phyloP scores from a whole-genome alignment of 129 eudicot genomes.

The Sambucus nigra region DNA sequence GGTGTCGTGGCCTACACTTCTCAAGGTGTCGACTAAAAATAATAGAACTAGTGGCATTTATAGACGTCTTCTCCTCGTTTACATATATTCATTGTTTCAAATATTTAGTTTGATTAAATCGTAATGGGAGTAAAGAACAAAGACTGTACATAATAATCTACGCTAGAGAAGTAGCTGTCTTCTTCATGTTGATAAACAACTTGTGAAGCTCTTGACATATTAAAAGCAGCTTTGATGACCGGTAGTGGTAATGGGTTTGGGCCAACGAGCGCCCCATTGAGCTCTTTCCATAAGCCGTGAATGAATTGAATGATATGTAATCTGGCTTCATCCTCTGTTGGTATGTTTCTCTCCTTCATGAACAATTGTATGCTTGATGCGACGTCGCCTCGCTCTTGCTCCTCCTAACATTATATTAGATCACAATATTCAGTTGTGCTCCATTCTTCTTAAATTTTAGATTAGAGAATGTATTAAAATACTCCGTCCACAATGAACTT shows the following conservation, averaged over 20 bases:
- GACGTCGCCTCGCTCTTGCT: slow-evolving; percentile 44
- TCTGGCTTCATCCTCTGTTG: slow-evolving; percentile 32
- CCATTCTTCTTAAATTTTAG: too few species aligned
- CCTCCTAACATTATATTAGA: slow-evolving; percentile 49
- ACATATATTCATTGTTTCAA: not conserved
- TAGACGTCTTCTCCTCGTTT: too few species aligned
- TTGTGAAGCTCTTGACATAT: slow-evolving; percentile 57
- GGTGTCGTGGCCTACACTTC: too few species aligned
- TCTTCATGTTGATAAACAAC: slow-evolving; percentile 48
- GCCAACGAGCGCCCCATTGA: slow-evolving; percentile 25
- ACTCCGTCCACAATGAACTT: too few species aligned
- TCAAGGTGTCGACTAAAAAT: too few species aligned
- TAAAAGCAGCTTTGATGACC: slow-evolving; percentile 26
- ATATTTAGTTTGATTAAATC: not conserved
- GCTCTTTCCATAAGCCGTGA: slow-evolving; percentile 31
- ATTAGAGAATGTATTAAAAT: too few species aligned
- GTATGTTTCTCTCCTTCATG: slow-evolving; percentile 29
- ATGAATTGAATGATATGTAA: slow-evolving; percentile 22
- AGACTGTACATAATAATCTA: slow-evolving; percentile 37
- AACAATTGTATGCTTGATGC: slow-evolving; percentile 41
- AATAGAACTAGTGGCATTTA: too few species aligned
- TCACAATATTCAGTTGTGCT: too few species aligned
- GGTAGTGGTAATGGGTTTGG: slow-evolving; percentile 31
- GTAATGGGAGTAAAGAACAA: slow-evolving; percentile 37
- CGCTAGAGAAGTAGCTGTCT: slow-evolving; percentile 32